Evolutionary conservation across 1,284 basidiomycete genomes (phyloP), one percentile per base, ranked within the genome.

Genomic region (Ganoderma leucocontextum): DNA sequence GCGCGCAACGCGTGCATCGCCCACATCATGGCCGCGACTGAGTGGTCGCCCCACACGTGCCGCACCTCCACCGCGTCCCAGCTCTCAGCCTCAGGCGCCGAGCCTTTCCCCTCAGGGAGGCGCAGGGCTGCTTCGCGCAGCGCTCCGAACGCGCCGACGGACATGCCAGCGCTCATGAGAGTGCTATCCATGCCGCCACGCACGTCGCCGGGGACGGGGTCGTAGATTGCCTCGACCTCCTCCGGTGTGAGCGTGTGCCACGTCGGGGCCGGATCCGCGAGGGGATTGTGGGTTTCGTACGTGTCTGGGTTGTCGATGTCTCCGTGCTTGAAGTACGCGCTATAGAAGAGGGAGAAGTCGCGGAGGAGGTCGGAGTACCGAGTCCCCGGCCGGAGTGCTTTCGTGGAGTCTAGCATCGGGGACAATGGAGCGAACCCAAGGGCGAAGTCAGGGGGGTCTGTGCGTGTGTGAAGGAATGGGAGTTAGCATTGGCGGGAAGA

Each of bases 21-120:
- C 29, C 29, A 57, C 29, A 57, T 4, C 55, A 57, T 57, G 15
- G 55, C 25, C 35, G 55, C 55, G 35, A 36, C 17, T 17, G 70
- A 68, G 9, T 41, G 42, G 36, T 70, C 66, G 59, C 64, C 35
- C 71, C 71, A 72, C 42, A 72, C 5, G 12, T 63, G 60, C 25
- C 64, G 64, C 13, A 68, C 53, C 53, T 70, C 64, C 19, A 68
- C 66, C 0, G 42, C 42, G 7, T 52, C 29, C 67, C 66, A 67
- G 25, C 66, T n/a, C n/a, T n/a, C n/a, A n/a, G n/a, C n/a, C n/a
- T n/a, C n/a, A n/a, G n/a, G n/a, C n/a, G n/a, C n/a, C n/a, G n/a
- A n/a, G n/a, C n/a, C n/a, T n/a, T n/a, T n/a, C n/a, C n/a, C n/a
- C n/a, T n/a, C n/a, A n/a, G n/a, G n/a, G n/a, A 9, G 36, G 33